Percentiles rank a stretch among this genome's conserved stretches.
These are phyloP conservation scores for Rhodotorula glutinis DNA, from an alignment of 1,284 basidiomycete species.

Conservation along the genomic window DNA sequence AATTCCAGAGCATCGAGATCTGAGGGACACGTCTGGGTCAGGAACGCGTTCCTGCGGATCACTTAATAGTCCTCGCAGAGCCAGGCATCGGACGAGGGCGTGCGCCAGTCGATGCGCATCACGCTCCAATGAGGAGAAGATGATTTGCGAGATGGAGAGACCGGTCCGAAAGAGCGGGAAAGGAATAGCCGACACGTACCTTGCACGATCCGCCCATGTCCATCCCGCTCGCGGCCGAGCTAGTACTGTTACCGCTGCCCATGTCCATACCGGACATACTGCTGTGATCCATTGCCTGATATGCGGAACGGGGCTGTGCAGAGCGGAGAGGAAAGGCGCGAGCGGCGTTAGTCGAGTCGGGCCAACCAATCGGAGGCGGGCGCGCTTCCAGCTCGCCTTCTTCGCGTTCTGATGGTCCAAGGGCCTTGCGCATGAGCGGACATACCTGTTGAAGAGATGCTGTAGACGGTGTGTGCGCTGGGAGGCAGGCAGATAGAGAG, in stretches of 20 bases:
- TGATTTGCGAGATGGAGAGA: too few species aligned
- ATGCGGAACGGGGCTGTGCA: neutral
- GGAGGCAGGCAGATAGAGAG: neutral
- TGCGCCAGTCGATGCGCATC: too few species aligned
- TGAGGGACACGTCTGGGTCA: neutral
- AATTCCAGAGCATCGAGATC: constrained; percentile 27
- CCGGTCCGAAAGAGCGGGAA: neutral
- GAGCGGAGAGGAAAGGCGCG: too few species aligned
- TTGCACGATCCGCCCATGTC: constrained; percentile 9
- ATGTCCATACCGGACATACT: neutral
- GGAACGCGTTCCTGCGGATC: too few species aligned
- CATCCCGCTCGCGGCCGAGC: neutral
- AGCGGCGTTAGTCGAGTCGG: too few species aligned
- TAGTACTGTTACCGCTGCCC: neutral
- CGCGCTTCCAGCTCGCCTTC: neutral
- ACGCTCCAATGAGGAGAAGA: too few species aligned
- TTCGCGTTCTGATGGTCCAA: neutral
- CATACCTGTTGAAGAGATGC: neutral
- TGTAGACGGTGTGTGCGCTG: neutral
- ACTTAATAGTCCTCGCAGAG: too few species aligned
- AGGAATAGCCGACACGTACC: neutral
- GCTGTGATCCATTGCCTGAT: neutral
- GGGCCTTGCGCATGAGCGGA: neutral
- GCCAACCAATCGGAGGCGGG: neutral
- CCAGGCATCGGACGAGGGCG: too few species aligned